phyloP scores from a whole-genome alignment of 1,284 basidiomycete species.

The Cystobasidiaceae sp. region DNA sequence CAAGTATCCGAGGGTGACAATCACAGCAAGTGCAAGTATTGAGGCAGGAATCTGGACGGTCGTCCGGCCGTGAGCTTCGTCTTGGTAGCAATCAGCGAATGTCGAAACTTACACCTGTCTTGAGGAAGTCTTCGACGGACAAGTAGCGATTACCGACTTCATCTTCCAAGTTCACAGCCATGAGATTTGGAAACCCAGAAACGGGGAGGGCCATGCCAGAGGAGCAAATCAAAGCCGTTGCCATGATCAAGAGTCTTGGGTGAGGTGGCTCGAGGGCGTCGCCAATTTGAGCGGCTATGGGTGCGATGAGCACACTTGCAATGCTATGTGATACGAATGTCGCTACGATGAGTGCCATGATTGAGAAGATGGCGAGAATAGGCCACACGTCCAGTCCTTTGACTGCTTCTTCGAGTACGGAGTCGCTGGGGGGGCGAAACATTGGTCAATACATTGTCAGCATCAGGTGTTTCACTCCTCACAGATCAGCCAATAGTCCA shows the following conservation, averaged over 20 bases:
- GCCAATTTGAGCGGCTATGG: slow-evolving; percentile 89
- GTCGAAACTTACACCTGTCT: not conserved
- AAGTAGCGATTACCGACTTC: slow-evolving; percentile 73
- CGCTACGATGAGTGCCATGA: slow-evolving; percentile 78
- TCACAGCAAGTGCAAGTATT: slow-evolving; percentile 72
- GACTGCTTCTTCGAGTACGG: slow-evolving; percentile 63
- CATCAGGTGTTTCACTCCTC: not conserved
- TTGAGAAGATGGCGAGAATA: slow-evolving; percentile 76
- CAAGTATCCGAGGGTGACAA: slow-evolving; percentile 70
- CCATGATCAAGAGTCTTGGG: slow-evolving; percentile 75
- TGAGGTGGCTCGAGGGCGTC: slow-evolving; percentile 63
- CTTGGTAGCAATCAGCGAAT: slow-evolving; percentile 59
- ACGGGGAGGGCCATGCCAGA: slow-evolving; percentile 98
- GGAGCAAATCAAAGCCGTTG: slow-evolving; percentile 83
- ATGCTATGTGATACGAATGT: slow-evolving; percentile 96
- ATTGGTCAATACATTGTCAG: not conserved
- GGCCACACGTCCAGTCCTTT: slow-evolving; percentile 67
- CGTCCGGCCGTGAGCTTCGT: slow-evolving; percentile 87
- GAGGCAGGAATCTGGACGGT: slow-evolving; percentile 73
- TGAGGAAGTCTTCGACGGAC: slow-evolving; percentile 38
- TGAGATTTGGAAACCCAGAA: slow-evolving; percentile 73
- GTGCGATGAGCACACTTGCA: slow-evolving; percentile 89
- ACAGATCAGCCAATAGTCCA: slow-evolving; percentile 66
- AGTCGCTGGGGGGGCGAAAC: slow-evolving; percentile 54
- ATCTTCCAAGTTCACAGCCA: slow-evolving; percentile 76